A percentile compares a stretch with the other conserved stretches of the same genome.
phyloP scores from a whole-genome alignment of 2,329 filamentous ascomycete species.

The Phyllosticta paracitricarpa region DNA sequence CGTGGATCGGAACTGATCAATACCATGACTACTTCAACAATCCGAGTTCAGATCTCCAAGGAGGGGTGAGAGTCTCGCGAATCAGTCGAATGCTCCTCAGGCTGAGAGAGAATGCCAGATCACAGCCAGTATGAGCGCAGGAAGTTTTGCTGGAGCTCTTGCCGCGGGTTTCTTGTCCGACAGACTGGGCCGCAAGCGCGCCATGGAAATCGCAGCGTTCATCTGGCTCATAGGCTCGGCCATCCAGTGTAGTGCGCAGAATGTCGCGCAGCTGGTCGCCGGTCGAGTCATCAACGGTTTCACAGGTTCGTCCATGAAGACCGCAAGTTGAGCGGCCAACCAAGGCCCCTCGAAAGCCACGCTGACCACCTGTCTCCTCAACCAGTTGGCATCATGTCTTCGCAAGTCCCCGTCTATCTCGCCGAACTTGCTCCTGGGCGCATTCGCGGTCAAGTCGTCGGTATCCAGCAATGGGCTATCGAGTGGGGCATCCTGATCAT shows the following conservation, averaged over 20 bases:
- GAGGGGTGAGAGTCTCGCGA: slow-evolving; percentile 18
- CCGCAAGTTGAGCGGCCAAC: background rate
- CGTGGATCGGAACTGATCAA: slow-evolving; percentile 37
- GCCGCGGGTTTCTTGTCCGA: slow-evolving; percentile 43
- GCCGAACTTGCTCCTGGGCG: slow-evolving; percentile 35
- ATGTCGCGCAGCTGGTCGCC: slow-evolving; percentile 31
- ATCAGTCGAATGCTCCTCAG: background rate
- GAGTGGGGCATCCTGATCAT: slow-evolving; percentile 31
- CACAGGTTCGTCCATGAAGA: slow-evolving; percentile 9
- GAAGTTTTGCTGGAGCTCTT: slow-evolving; percentile 38
- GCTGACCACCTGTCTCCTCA: background rate
- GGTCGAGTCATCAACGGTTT: slow-evolving; percentile 38
- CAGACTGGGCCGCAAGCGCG: slow-evolving; percentile 33
- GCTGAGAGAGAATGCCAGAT: slow-evolving; percentile 20
- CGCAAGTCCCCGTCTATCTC: slow-evolving; percentile 37
- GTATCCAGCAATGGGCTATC: slow-evolving; percentile 37
- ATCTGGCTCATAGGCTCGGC: slow-evolving; percentile 27
- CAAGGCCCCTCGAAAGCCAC: no score
- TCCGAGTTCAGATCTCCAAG: slow-evolving; percentile 38
- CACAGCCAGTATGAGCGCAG: slow-evolving; percentile 39
- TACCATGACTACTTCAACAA: slow-evolving; percentile 42
- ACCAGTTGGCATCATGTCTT: slow-evolving; percentile 33
- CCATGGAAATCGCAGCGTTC: slow-evolving; percentile 24
- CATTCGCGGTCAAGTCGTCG: slow-evolving; percentile 33
- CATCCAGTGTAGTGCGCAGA: slow-evolving; percentile 8